Percentiles rank a stretch among this genome's conserved stretches.
phyloP scores from a whole-genome alignment of 108 stramenopile species.

The Cyclotella baltica region DNA sequence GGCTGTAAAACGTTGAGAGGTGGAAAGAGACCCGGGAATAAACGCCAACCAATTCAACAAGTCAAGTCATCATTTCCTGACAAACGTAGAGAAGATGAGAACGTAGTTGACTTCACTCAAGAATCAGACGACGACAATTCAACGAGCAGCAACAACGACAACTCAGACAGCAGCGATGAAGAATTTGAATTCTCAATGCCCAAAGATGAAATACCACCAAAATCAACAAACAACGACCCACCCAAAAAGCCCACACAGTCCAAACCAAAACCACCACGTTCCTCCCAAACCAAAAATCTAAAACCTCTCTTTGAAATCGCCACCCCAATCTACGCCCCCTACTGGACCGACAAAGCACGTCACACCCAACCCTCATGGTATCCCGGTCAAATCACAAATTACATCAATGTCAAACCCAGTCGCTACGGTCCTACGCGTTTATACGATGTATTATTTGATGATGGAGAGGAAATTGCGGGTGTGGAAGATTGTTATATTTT shows the following conservation, averaged over 20 bases:
- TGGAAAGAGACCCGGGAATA: not conserved
- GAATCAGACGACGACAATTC: no score
- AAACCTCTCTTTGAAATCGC: not conserved
- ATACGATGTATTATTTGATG: slow-evolving; percentile 5
- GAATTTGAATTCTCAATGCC: slow-evolving; percentile 5
- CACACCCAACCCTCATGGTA: not conserved
- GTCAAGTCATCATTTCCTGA: no score
- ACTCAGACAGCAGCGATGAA: no score
- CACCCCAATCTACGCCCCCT: not conserved
- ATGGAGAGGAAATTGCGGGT: not conserved
- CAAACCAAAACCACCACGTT: no score
- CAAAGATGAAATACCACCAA: not conserved
- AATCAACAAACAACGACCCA: not conserved
- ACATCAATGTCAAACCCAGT: not conserved
- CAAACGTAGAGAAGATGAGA: no score
- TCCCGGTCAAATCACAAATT: not conserved
- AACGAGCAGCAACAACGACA: no score
- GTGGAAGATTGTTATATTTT: slow-evolving; percentile 2
- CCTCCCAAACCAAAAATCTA: no score
- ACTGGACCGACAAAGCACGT: not conserved
- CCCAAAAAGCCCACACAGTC: not conserved
- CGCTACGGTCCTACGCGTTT: not conserved
- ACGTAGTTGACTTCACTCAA: no score
- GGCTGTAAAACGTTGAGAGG: slow-evolving; percentile 5
- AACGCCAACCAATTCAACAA: not conserved